A percentile compares a stretch with the other conserved stretches of the same genome.
Conservation (phyloP, 2,329 filamentous ascomycete genomes). For the Lecanicillium sp. region DNA sequence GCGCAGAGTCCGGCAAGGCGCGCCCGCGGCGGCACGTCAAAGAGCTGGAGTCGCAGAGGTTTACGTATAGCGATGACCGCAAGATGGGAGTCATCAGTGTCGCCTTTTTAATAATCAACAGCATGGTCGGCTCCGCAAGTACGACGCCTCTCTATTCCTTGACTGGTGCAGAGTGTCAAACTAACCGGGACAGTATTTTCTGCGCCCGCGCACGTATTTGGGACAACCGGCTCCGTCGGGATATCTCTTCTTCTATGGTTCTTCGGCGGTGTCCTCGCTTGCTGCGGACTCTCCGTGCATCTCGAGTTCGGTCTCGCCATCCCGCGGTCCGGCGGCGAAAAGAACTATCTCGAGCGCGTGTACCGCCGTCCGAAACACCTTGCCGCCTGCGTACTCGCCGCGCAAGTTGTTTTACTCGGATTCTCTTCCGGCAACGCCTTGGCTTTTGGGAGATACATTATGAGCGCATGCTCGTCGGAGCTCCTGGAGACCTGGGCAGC, state of each 20-base stretch:
- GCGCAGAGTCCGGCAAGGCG: background rate
- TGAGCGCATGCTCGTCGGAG: constrained; percentile 42
- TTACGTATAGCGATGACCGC: constrained; percentile 33
- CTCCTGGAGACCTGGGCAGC: constrained; percentile 48
- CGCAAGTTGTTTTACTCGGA: constrained; percentile 56
- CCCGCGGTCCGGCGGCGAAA: constrained; percentile 57
- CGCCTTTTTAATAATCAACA: constrained; percentile 50
- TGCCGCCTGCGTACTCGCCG: constrained; percentile 52
- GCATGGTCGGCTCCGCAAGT: constrained; percentile 55
- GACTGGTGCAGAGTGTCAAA: background rate
- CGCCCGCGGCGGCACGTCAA: too few relatives aligned
- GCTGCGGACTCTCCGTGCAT: constrained; percentile 54
- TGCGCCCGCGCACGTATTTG: constrained; percentile 47
- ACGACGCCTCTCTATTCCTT: constrained; percentile 20
- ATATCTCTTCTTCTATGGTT: constrained; percentile 26
- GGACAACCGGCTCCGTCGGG: constrained; percentile 45
- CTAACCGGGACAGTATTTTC: constrained; percentile 39
- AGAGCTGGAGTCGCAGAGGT: constrained; percentile 34
- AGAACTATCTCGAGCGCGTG: constrained; percentile 60
- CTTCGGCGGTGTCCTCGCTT: constrained; percentile 46
- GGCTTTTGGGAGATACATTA: constrained; percentile 52
- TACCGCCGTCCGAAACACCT: constrained; percentile 54
- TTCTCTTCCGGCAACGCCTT: constrained; percentile 55
- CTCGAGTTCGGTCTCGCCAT: constrained; percentile 59
- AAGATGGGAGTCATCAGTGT: constrained; percentile 49